These are phyloP conservation scores for Phytophthora colocasiae DNA, from an alignment of 352 stramenopile genomes.

Conservation along the genomic window DNA sequence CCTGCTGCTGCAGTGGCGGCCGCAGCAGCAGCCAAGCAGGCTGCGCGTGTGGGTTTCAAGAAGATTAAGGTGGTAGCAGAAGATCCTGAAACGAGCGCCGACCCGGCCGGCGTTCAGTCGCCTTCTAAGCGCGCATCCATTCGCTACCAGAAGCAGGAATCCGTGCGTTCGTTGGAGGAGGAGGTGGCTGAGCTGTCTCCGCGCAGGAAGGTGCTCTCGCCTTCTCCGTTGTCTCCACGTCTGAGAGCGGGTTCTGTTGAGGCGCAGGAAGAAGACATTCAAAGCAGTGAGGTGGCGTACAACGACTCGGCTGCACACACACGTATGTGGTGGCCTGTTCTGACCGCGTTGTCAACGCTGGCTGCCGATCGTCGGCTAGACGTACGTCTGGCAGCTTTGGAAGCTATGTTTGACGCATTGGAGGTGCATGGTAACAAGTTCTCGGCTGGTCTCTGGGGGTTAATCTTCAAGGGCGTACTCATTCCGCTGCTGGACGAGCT, in stretches of 20 bases:
- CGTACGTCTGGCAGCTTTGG: conserved; percentile 82
- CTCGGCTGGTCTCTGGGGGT: conserved; percentile 74
- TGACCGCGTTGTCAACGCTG: conserved; percentile 96
- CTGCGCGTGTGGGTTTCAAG: conserved; percentile 62
- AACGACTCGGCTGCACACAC: conserved; percentile 79
- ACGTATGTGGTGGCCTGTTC: conserved; percentile 94
- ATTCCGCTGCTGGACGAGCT: conserved; percentile 86
- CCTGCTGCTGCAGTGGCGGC: conserved; percentile 16
- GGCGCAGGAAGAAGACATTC: conserved; percentile 5
- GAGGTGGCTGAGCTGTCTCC: conserved; percentile 63
- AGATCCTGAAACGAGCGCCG: conserved; percentile 8
- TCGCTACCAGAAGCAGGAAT: conserved; percentile 77
- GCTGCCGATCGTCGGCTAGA: conserved; percentile 91
- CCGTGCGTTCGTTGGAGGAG: conserved; percentile 60
- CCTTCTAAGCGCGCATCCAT: conserved; percentile 42
- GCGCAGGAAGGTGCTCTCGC: conserved; percentile 11
- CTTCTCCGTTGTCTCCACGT: conserved; percentile 33
- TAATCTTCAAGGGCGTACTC: conserved; percentile 89
- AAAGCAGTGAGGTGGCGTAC: conserved; percentile 44
- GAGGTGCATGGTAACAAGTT: conserved; percentile 78
- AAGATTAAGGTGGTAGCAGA: conserved; percentile 54
- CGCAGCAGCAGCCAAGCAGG: conserved; percentile 38
- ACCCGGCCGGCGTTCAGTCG: conserved; percentile 17
- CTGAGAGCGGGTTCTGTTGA: conserved; percentile 46
- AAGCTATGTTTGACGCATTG: conserved; percentile 80